Conservation (phyloP, 805 yeast genomes). For the Maudiozyma barnettii region DNA sequence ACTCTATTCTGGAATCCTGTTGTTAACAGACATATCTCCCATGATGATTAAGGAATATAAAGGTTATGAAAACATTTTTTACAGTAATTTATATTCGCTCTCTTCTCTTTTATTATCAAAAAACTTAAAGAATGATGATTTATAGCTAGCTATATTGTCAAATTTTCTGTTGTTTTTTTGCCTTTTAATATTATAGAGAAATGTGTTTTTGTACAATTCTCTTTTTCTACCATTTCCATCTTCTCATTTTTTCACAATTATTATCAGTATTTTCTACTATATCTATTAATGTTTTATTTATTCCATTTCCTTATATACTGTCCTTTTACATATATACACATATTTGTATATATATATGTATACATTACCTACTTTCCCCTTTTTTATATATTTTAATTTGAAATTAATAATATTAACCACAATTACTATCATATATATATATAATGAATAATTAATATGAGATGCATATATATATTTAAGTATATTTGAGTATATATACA, state of each 20-base stretch:
- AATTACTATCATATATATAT: not conserved
- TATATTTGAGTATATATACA: not conserved
- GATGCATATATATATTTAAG: not conserved
- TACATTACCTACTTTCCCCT: not conserved
- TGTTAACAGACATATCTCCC: constrained; percentile 74
- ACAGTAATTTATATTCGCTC: no score
- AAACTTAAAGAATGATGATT: no score
- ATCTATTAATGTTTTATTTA: not conserved
- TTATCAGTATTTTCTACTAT: not conserved
- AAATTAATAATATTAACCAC: not conserved
- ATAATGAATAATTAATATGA: not conserved
- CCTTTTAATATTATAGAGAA: no score
- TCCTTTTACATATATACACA: not conserved
- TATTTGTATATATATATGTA: no score
- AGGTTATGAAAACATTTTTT: no score
- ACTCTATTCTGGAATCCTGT: constrained; percentile 93
- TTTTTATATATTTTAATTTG: not conserved
- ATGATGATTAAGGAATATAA: constrained; percentile 14
- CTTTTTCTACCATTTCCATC: no score
- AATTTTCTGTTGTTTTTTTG: not conserved
- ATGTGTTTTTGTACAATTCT: no score
- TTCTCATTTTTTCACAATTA: not conserved
- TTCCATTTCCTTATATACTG: not conserved
- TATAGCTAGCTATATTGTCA: no score
- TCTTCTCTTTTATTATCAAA: no score